Conservation (phyloP, 345 rosid genomes). For the Hibiscus trionum region DNA sequence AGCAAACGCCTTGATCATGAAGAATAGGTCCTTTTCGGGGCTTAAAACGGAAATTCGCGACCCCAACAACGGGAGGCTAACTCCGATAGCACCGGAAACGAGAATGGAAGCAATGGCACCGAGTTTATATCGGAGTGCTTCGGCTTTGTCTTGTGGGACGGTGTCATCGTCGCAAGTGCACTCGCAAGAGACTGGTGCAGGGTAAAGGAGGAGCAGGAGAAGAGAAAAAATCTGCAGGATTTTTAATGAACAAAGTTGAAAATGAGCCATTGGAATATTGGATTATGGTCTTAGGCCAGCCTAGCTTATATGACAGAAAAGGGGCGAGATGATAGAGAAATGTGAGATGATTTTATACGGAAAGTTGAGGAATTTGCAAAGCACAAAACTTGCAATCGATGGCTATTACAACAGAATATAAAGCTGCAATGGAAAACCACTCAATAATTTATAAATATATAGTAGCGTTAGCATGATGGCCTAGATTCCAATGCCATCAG, state of each 20-base stretch:
- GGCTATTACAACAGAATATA: slow-evolving; percentile 4
- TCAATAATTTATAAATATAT: neutral
- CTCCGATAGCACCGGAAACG: slow-evolving; percentile 45
- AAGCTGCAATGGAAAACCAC: neutral
- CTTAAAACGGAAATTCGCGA: slow-evolving; percentile 22
- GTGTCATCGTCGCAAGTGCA: slow-evolving; percentile 20
- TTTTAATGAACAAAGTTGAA: slow-evolving; percentile 7
- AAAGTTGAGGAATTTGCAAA: neutral
- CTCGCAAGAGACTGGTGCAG: slow-evolving; percentile 16
- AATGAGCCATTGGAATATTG: slow-evolving; percentile 14
- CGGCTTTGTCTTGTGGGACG: neutral
- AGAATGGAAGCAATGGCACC: slow-evolving; percentile 47
- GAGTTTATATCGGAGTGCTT: slow-evolving; percentile 33
- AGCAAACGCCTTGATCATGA: slow-evolving; percentile 56
- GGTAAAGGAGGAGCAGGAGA: slow-evolving; percentile 9
- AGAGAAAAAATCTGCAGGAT: neutral
- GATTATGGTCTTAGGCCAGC: neutral
- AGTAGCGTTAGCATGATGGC: neutral
- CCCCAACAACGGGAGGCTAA: slow-evolving; percentile 43
- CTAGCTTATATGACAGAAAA: neutral
- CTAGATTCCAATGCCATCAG: slow-evolving; percentile 2
- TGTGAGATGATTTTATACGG: neutral
- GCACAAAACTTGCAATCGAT: neutral
- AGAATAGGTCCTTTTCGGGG: slow-evolving; percentile 49
- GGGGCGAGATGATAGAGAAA: neutral